Evolutionary conservation across 345 rosid genomes (phyloP).

Genomic region (Lepidium aucheri): DNA sequence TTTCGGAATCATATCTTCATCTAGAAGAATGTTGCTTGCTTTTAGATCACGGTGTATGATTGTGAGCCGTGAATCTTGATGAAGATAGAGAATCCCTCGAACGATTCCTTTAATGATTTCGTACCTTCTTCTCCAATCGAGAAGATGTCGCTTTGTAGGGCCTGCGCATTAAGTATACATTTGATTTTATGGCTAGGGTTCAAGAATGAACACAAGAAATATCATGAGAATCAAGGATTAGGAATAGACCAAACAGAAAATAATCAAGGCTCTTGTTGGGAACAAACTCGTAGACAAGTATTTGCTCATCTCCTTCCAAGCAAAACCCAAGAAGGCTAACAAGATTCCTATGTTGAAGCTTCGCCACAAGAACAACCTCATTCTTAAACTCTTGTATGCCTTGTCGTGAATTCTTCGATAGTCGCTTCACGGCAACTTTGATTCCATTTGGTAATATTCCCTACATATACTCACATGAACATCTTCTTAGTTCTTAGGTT

Average conservation of each 20-base stretch:
- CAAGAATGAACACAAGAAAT: background rate
- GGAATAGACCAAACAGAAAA: background rate
- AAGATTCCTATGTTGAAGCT: background rate
- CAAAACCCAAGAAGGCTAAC: background rate
- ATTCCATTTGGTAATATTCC: background rate
- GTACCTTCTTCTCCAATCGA: background rate
- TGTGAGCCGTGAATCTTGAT: background rate
- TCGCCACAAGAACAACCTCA: background rate
- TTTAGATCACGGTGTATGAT: constrained; percentile 9
- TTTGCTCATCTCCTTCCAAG: background rate
- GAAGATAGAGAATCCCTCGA: constrained; percentile 4
- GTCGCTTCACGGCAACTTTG: background rate
- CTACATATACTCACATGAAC: background rate
- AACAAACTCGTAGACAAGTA: constrained; percentile 4
- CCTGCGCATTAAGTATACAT: background rate
- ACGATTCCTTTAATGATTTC: background rate
- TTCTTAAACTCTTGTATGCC: constrained; percentile 9
- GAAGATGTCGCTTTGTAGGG: background rate
- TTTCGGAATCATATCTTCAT: background rate
- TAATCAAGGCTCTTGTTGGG: background rate
- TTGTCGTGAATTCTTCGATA: background rate
- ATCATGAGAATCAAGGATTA: background rate
- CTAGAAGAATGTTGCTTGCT: constrained; percentile 5
- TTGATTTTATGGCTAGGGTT: background rate
- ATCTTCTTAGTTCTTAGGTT: too few relatives aligned